Conservation (phyloP, 306 rosid genomes). For the Acacia acuminata region DNA sequence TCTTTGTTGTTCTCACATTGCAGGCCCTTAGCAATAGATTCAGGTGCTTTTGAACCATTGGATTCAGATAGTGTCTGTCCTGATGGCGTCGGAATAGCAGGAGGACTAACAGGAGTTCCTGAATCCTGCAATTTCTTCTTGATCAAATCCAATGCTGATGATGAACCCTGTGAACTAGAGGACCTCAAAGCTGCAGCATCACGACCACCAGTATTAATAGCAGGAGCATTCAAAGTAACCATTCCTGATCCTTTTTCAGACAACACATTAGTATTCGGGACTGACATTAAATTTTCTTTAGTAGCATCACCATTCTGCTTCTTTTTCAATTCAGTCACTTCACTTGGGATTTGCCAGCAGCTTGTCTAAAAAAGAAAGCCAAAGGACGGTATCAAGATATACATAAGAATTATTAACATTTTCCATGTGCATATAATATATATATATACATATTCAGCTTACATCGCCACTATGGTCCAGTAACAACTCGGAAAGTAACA, state of each 20-base stretch:
- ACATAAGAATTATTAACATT: not conserved
- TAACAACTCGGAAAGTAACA: not conserved
- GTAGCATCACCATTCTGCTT: constrained; percentile 69
- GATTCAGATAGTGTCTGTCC: constrained; percentile 57
- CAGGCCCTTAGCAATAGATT: constrained; percentile 58
- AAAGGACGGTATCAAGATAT: constrained; percentile 18
- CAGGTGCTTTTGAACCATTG: constrained; percentile 72
- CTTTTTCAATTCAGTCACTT: constrained; percentile 84
- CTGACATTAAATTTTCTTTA: constrained; percentile 55
- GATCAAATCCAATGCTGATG: constrained; percentile 91
- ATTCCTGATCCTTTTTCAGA: constrained; percentile 74
- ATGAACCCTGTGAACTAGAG: constrained; percentile 53
- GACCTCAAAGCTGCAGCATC: constrained; percentile 76
- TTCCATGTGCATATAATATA: not conserved
- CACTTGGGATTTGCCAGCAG: constrained; percentile 98
- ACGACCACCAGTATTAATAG: constrained; percentile 91
- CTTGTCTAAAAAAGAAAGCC: constrained; percentile 60
- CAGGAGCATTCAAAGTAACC: constrained; percentile 78
- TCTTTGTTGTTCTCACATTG: constrained; percentile 74
- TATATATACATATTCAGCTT: not conserved
- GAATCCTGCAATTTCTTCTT: constrained; percentile 95
- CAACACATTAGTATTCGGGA: constrained; percentile 56
- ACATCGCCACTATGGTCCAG: not conserved
- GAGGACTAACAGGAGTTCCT: constrained; percentile 76
- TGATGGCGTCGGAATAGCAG: constrained; percentile 59